Percentiles rank a stretch among this genome's conserved stretches.
Conservation (phyloP, 345 rosid species). For the Populus simonii region DNA sequence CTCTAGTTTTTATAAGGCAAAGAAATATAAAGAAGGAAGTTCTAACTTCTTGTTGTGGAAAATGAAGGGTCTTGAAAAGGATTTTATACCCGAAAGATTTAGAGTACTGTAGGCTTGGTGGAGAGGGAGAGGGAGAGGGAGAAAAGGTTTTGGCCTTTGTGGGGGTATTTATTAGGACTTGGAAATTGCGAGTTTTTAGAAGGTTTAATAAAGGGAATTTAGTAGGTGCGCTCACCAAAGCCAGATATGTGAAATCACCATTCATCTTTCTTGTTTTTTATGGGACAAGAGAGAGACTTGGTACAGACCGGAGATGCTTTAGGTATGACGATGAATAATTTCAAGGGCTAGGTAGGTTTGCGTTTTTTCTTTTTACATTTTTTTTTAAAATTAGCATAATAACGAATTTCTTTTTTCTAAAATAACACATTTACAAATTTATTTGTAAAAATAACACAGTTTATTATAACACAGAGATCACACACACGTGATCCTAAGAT, state of each 20-base stretch:
- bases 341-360: no score
- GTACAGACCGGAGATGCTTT: not conserved
- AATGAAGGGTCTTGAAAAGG: conserved; percentile 6
- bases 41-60: conserved; percentile 4
- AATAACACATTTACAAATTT: no score
- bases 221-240: not conserved
- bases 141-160: not conserved
- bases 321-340: conserved; percentile 8
- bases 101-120: not conserved
- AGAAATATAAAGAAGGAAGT: not conserved
- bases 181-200: not conserved
- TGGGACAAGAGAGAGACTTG: not conserved
- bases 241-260: no score
- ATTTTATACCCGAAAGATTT: conserved; percentile 2
- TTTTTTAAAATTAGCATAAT: no score
- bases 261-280: not conserved
- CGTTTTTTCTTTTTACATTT: no score
- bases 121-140: not conserved
- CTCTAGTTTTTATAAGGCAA: not conserved
- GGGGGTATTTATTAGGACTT: not conserved
- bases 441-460: no score
- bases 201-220: conserved; percentile 3
- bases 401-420: no score
- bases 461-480: no score
- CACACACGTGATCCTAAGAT: no score